These are phyloP conservation scores for Stereum hirsutum DNA, from an alignment of 1,284 basidiomycete species.

Conservation along the genomic window DNA sequence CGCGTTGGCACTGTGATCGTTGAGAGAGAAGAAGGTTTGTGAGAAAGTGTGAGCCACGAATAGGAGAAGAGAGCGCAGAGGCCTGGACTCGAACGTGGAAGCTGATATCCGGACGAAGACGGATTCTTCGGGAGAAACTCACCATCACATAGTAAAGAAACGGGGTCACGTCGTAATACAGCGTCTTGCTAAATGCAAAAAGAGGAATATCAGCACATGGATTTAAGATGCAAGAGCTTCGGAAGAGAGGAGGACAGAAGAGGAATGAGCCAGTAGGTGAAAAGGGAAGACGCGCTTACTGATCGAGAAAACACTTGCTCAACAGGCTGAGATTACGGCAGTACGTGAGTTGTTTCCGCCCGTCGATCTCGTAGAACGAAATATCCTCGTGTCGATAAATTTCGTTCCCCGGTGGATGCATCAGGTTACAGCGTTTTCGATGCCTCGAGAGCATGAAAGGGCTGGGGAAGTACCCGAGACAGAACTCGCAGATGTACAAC, in stretches of 20 bases:
- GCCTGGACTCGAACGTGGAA: conserved; percentile 6
- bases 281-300: conserved; percentile 35
- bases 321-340: conserved; percentile 96
- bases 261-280: neutral
- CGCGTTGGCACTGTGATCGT: conserved; percentile 68
- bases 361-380: conserved; percentile 98
- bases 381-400: conserved; percentile 97
- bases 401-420: conserved; percentile 98
- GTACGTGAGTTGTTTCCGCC: conserved; percentile 92
- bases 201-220: conserved; percentile 17
- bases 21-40: conserved; percentile 12
- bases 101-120: neutral
- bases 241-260: no score
- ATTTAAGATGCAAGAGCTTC: no score
- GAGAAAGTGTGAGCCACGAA: conserved; percentile 3
- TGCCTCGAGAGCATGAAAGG: conserved; percentile 86
- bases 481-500: conserved; percentile 98
- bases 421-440: conserved; percentile 83
- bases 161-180: conserved; percentile 99
- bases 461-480: conserved; percentile 84
- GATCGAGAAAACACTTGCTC: conserved; percentile 98
- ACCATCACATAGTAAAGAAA: conserved; percentile 99
- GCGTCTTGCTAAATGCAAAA: conserved; percentile 66
- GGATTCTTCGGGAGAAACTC: conserved; percentile 14
- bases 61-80: neutral